Conservation (phyloP, 148 eudicot species). For the Spergularia marina region DNA sequence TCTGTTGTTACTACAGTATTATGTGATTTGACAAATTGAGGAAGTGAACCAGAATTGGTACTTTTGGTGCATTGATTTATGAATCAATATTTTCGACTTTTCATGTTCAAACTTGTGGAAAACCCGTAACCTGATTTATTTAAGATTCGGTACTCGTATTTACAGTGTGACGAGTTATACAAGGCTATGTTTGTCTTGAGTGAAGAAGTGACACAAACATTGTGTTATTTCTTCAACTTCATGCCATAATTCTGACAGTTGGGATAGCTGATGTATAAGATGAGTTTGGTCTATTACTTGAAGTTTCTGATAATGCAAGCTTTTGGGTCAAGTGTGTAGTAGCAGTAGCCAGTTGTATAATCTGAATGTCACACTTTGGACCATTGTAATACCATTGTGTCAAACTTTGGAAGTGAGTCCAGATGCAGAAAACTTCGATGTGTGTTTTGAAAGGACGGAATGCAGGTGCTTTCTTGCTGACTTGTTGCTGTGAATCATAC, state of each 20-base stretch:
- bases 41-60: neutral
- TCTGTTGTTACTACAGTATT: neutral
- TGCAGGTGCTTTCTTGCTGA: no score
- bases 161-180: no score
- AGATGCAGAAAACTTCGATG: neutral
- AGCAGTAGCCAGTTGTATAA: no score
- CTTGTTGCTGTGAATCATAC: neutral
- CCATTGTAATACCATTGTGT: neutral
- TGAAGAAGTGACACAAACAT: no score
- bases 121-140: no score
- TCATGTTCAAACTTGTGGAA: neutral
- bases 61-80: neutral
- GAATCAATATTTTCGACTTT: neutral
- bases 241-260: neutral
- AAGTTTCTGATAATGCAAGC: neutral
- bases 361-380: neutral
- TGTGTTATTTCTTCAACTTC: no score
- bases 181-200: no score
- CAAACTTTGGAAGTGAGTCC: neutral
- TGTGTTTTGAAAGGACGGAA: neutral
- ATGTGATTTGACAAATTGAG: neutral
- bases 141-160: no score
- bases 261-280: neutral
- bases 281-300: neutral
- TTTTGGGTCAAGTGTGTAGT: no score